Evolutionary conservation across 1,139 yeast genomes (phyloP).

Genomic region (Yamadazyma triangularis): DNA sequence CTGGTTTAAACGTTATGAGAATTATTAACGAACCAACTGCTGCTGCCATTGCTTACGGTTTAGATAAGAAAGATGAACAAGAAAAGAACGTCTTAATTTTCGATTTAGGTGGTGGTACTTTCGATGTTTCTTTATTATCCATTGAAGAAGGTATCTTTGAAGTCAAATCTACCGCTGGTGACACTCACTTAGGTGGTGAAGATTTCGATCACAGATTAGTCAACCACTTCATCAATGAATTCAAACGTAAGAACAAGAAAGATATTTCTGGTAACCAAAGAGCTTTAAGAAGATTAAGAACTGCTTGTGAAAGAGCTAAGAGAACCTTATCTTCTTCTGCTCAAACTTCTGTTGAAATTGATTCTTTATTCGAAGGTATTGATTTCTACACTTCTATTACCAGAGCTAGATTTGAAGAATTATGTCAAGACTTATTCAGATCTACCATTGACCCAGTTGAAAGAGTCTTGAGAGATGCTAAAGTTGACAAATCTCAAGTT

Average conservation of each 20-base stretch:
- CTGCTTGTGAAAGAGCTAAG: constrained; percentile 99
- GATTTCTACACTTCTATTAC: constrained; percentile 96
- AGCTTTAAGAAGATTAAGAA: constrained; percentile 97
- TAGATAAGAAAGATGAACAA: constrained; percentile 59
- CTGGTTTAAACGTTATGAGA: constrained; percentile 57
- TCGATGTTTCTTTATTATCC: constrained; percentile 94
- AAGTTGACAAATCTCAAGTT: constrained; percentile 82
- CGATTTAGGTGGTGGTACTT: constrained; percentile 99
- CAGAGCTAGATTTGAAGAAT: constrained; percentile 98
- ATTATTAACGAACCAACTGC: constrained; percentile 62
- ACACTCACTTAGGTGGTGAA: constrained; percentile 99
- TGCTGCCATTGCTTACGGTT: constrained; percentile 61
- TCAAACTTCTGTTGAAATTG: constrained; percentile 95
- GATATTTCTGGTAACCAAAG: constrained; percentile 90
- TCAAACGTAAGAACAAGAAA: constrained; percentile 94
- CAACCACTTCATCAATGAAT: constrained; percentile 90
- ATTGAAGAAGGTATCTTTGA: constrained; percentile 99
- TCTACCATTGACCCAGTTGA: constrained; percentile 96
- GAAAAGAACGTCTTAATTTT: constrained; percentile 84
- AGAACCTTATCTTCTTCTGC: constrained; percentile 97
- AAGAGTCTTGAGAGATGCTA: constrained; percentile 95
- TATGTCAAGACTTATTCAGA: constrained; percentile 88
- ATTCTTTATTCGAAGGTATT: constrained; percentile 93
- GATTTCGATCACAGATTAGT: constrained; percentile 97
- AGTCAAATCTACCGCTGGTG: constrained; percentile 99